Base-by-base conservation (phyloP, 805 yeast species). In the Candida chauliodis region DNA sequence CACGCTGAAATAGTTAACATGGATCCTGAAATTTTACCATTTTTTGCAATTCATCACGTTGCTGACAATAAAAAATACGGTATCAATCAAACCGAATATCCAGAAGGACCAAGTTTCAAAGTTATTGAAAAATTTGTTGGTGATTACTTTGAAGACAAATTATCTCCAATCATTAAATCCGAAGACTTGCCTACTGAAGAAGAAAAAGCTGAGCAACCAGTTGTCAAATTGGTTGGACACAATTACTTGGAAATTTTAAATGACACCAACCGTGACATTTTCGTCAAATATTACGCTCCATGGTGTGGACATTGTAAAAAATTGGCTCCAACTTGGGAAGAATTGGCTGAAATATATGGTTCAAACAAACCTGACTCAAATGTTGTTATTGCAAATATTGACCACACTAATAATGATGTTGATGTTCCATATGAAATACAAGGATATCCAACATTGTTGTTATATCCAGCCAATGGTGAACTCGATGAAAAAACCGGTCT, bases 231-330 rank as follows among this genome's bases (percentile, higher is more conserved):
- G 50, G 97, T 91, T 44, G 95, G 88, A 50, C 76, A 79, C 66
- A 87, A 80, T 56, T 93, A 87, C 65, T 83, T 84, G 36, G 78
- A 73, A 23, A 66, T 87, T 43, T 75, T 87, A 37, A 63, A 62
- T 21, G 80, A 81, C 52, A 37, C 55, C 49, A 41, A 59, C 31
- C 83, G 79, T 67, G 91, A 84, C 58, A 81, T 85, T 25, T 65
- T 90, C 41, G 95, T 91, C 40, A 85, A 87, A 70, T 91, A 90
- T 68, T 90, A 86, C 58, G 97, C 98, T 34, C 95, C 95, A 67
- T 90, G 96, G 96, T 89, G 96, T 72, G 95, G 96, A 33, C 96
- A 89, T 73, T 88, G 96, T 73, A 88, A 87, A 74, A 85, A 77
- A 65, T 74, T 89, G 60, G 91, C 91, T 37, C 96, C 96, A 56